These are phyloP conservation scores for Cicer judaicum DNA, from an alignment of 306 rosid genomes.

Conservation along the genomic window DNA sequence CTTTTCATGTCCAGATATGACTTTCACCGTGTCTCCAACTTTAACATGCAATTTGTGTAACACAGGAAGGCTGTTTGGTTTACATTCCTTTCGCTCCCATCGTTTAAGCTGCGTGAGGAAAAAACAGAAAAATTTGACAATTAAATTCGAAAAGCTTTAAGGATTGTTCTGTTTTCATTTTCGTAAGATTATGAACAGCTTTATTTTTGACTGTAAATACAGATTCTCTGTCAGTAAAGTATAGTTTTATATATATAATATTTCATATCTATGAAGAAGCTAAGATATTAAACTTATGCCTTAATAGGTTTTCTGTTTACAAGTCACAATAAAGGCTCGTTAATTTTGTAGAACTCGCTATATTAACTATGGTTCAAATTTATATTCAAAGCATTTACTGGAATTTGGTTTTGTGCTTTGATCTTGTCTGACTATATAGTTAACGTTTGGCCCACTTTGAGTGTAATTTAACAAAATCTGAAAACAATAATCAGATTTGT, in stretches of 20 bases:
- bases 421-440: constrained; percentile 18
- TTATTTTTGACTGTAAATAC: background rate
- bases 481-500: constrained; percentile 28
- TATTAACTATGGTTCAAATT: background rate
- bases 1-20: constrained; percentile 88
- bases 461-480: constrained; percentile 12
- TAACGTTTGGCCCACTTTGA: constrained; percentile 5
- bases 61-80: constrained; percentile 89
- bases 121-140: constrained; percentile 14
- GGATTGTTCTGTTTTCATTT: constrained; percentile 23
- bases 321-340: background rate
- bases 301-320: constrained; percentile 12
- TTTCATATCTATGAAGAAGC: constrained; percentile 9
- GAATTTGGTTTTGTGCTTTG: background rate
- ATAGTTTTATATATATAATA: constrained; percentile 19
- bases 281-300: constrained; percentile 5
- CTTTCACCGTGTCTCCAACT: constrained; percentile 87
- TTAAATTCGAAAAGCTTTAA: background rate
- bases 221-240: background rate
- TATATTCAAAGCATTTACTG: constrained; percentile 6
- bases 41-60: constrained; percentile 92
- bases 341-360: background rate
- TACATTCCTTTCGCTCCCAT: constrained; percentile 95
- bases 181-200: constrained; percentile 5
- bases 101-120: constrained; percentile 65